These are phyloP conservation scores for Diaporthe ampelina DNA, from an alignment of 2,329 filamentous ascomycete species.

Conservation along the genomic window DNA sequence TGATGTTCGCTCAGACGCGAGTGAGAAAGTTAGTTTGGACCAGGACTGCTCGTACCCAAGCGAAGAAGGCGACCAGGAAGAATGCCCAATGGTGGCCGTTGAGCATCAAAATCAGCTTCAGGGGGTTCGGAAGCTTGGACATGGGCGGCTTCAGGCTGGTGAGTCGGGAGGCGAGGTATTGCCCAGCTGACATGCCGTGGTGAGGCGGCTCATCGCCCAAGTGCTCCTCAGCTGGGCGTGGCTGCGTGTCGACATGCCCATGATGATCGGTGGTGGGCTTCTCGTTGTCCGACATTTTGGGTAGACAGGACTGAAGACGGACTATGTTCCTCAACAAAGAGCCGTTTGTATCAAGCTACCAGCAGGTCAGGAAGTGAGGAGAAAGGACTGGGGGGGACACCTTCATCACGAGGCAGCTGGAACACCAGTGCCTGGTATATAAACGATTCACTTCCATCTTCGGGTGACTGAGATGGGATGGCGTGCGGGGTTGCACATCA, in stretches of 20 bases:
- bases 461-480: constrained; percentile 8
- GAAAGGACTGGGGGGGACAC: not conserved
- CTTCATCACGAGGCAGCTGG: not conserved
- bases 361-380: not conserved
- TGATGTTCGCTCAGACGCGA: not conserved
- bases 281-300: constrained; percentile 39
- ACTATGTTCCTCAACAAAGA: not conserved
- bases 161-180: constrained; percentile 67
- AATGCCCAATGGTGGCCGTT: constrained; percentile 67
- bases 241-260: not conserved
- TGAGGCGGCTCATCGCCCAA: constrained; percentile 56
- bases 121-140: constrained; percentile 66
- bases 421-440: constrained; percentile 28
- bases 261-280: constrained; percentile 31
- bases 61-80: constrained; percentile 67
- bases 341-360: not conserved
- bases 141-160: constrained; percentile 70
- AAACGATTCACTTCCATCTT: constrained; percentile 7
- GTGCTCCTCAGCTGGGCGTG: constrained; percentile 4
- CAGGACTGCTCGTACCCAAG: constrained; percentile 61
- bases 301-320: not conserved
- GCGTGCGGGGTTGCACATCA: constrained; percentile 34
- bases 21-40: not conserved
- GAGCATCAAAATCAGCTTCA: constrained; percentile 63
- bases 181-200: constrained; percentile 62